Percentiles rank a stretch among this genome's conserved stretches.
phyloP scores from a whole-genome alignment of 2,329 filamentous ascomycete species.

The Alternaria triticimaculans region DNA sequence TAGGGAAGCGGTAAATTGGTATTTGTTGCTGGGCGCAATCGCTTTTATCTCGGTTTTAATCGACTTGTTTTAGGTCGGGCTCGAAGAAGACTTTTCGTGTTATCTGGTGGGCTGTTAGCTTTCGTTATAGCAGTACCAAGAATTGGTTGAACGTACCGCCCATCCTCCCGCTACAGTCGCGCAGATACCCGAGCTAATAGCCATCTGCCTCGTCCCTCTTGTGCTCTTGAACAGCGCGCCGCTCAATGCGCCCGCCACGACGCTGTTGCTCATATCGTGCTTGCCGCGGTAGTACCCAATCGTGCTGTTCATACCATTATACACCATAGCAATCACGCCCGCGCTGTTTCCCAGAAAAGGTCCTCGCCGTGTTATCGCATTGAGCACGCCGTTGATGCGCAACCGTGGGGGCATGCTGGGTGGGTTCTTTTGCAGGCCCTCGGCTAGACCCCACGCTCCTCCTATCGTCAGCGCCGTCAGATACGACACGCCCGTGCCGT shows the following conservation, averaged over 20 bases:
- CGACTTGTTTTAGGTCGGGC: conserved; percentile 16
- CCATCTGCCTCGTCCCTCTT: conserved; percentile 85
- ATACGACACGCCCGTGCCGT: conserved; percentile 95
- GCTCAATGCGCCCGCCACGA: conserved; percentile 83
- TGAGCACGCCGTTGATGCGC: conserved; percentile 90
- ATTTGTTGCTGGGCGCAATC: not conserved
- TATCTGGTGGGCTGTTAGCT: conserved; percentile 17
- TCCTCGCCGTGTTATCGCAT: conserved; percentile 89
- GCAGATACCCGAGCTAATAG: conserved; percentile 91
- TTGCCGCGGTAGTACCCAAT: conserved; percentile 50
- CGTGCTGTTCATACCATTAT: conserved; percentile 72
- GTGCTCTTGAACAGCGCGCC: conserved; percentile 98
- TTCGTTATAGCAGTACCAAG: too few species aligned
- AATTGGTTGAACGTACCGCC: conserved; percentile 67
- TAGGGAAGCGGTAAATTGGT: conserved; percentile 1
- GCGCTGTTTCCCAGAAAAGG: conserved; percentile 97
- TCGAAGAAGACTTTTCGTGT: conserved; percentile 40
- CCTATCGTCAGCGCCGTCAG: conserved; percentile 84
- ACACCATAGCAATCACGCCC: conserved; percentile 92
- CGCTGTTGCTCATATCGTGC: conserved; percentile 82
- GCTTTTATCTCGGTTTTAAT: not conserved
- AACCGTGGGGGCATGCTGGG: conserved; percentile 83
- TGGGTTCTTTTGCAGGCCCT: conserved; percentile 78
- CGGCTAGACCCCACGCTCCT: conserved; percentile 89
- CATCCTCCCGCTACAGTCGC: conserved; percentile 84